Conservation (phyloP, 352 stramenopile genomes). For the Achlya hypogyna region DNA sequence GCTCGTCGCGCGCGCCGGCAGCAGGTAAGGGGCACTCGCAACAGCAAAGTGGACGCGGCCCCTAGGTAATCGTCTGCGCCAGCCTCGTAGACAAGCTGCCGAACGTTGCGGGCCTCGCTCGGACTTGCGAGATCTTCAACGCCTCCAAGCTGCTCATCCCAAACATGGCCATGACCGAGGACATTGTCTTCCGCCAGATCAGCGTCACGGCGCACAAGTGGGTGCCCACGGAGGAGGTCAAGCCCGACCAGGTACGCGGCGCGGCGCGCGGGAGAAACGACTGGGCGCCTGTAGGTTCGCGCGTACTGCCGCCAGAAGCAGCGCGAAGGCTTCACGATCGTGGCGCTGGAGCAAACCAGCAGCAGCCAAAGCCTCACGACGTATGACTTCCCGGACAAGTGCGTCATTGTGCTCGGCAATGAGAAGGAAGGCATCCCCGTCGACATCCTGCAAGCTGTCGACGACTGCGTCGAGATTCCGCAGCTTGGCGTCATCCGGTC, state of each 20-base stretch:
- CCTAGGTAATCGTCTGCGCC: slow-evolving; percentile 59
- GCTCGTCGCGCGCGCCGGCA: neutral
- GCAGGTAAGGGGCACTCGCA: neutral
- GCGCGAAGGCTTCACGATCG: slow-evolving; percentile 83
- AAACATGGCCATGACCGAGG: slow-evolving; percentile 72
- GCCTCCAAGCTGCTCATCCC: slow-evolving; percentile 84
- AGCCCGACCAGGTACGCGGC: slow-evolving; percentile 32
- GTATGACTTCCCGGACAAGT: slow-evolving; percentile 82
- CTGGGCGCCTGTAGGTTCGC: neutral
- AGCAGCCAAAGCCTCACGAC: slow-evolving; percentile 79
- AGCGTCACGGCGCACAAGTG: slow-evolving; percentile 91
- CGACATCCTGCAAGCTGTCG: slow-evolving; percentile 90
- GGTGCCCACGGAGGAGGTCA: slow-evolving; percentile 90
- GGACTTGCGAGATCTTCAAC: slow-evolving; percentile 94
- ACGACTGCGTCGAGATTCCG: slow-evolving; percentile 96
- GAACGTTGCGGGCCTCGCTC: slow-evolving; percentile 89
- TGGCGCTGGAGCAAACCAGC: slow-evolving; percentile 92
- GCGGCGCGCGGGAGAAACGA: slow-evolving; percentile 27
- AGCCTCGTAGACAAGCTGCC: slow-evolving; percentile 92
- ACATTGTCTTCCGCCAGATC: slow-evolving; percentile 86
- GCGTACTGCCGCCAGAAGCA: slow-evolving; percentile 66
- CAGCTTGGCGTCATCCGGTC: slow-evolving; percentile 95
- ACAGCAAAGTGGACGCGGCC: neutral
- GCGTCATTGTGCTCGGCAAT: slow-evolving; percentile 92
- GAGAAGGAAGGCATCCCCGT: slow-evolving; percentile 96